Evolutionary conservation across 2,329 filamentous ascomycete species (phyloP), one percentile per base, ranked within the genome.

Genomic region (Proliferodiscus dingleyae): DNA sequence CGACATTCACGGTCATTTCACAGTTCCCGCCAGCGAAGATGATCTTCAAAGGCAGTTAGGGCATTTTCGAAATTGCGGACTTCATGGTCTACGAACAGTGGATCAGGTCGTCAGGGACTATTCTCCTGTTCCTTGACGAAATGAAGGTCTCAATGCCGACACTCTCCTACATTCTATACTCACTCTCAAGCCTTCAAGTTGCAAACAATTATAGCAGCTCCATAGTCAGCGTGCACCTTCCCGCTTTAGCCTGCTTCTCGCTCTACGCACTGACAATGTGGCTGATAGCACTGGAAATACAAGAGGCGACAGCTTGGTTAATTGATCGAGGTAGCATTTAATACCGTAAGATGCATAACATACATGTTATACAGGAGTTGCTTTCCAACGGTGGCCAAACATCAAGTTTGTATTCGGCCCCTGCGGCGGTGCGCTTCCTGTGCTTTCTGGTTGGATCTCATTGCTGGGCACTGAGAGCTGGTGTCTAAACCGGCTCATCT

Each of bases 351-450:
- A 15, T 15, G 10, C 23, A 21, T n/a, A n/a, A 21, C n/a, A 4
- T 11, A 40, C 26, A 40, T 40, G 23, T 16, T 40, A 32, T 43
- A 43, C 22, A 24, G 15, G n/a, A 5, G 41, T 30, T 4, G 22
- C 37, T 9, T 36, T 43, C 22, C 18, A 32, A 13, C 4, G 32
- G 13, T 43, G 22, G 13, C 41, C 30, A 3, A 16, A 43, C 15
- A 43, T 43, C 21, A 43, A 19, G 11, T 43, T 24, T n/a, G 30
- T 37, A 9, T 19, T 43, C 15, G 30, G 30, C 0, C 30, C 36
- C 21, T 43, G 41, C 23, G 41, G 41, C 22, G 41, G 41, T 5
- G 41, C 41, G 16, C 37, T 43, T 15, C 41, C 30, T 11, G 41
- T 33, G 5, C 24, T 43, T 9, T 36, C 41, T 3, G 41, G 41